These are phyloP conservation scores for Pseudocercospora ulei DNA, from an alignment of 2,329 filamentous ascomycete genomes.

Conservation along the genomic window DNA sequence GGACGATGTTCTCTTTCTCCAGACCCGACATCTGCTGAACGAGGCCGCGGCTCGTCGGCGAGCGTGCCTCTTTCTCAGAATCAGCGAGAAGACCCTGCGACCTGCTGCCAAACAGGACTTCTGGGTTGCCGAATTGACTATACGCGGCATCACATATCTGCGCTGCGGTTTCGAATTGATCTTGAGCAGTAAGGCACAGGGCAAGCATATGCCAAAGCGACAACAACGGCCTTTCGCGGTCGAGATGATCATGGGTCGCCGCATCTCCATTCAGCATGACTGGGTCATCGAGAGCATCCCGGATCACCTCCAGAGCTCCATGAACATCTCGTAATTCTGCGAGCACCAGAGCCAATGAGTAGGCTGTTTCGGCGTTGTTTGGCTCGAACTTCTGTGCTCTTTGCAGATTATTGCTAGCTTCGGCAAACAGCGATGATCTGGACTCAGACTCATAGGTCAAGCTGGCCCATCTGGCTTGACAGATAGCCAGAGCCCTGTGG, in stretches of 20 bases:
- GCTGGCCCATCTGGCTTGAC: constrained; percentile 77
- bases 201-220: constrained; percentile 87
- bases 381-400: constrained; percentile 48
- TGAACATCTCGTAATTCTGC: constrained; percentile 76
- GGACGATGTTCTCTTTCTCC: constrained; percentile 79
- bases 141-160: constrained; percentile 83
- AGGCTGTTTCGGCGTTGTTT: constrained; percentile 55
- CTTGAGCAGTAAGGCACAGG: constrained; percentile 71
- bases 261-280: constrained; percentile 19
- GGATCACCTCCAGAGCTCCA: constrained; percentile 71
- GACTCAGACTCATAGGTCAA: constrained; percentile 61
- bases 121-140: constrained; percentile 70
- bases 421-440: constrained; percentile 62
- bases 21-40: constrained; percentile 72
- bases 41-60: constrained; percentile 40
- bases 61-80: constrained; percentile 16
- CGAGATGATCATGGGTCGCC: constrained; percentile 14
- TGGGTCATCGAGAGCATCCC: constrained; percentile 53
- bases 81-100: constrained; percentile 34
- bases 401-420: constrained; percentile 66
- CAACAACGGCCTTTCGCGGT: constrained; percentile 55
- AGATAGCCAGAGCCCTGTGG: constrained; percentile 77
- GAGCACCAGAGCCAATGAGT: constrained; percentile 71
- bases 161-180: constrained; percentile 71
- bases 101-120: constrained; percentile 57